Evolutionary conservation across 2,329 filamentous ascomycete genomes (phyloP), one percentile per base, ranked within the genome.

Genomic region (Pseudogymnoascus sp.): DNA sequence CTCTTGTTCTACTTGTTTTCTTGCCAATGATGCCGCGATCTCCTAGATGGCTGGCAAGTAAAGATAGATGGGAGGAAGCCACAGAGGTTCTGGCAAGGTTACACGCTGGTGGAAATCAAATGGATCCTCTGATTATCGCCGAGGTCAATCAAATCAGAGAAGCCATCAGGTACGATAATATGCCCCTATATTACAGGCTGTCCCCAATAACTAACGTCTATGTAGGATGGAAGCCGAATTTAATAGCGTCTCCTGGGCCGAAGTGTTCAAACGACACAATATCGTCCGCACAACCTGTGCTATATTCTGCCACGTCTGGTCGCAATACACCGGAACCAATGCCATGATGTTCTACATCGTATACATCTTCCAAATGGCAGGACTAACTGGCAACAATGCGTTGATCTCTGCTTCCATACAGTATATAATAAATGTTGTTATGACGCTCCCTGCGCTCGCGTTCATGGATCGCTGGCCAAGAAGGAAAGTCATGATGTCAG

Each of bases 41-140:
- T 9, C 80, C 79, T 0, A 73, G 79, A 61, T 82, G 79, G 79
- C 71, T 81, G 2, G 77, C 77, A 39, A 79, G 77, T 68, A 75
- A 79, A 62, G 78, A 78, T 61, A 75, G 77, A 39, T 77, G 74
- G 74, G 76, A 77, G 3, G 76, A 80, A 60, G 71, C 74, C 13
- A 66, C 70, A 7, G 70, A 80, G 37, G 79, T 77, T 0, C 76
- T 87, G 31, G 83, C 82, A 8, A 70, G 79, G 59, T 78, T 87
- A 2, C 84, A 86, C 63, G 83, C 80, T 2, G 74, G 76, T 1
- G 83, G 83, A 4, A 77, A 86, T 62, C 72, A 74, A 17, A 72
- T 79, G 5, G 77, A 84, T 63, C 80, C 83, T 0, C 66, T 80
- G 1, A 82, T 87, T 6, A 68, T 84, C 26, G 80, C 81, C 0